Conservation (phyloP, 441 rosid genomes). For the Aquilaria agallochum region DNA sequence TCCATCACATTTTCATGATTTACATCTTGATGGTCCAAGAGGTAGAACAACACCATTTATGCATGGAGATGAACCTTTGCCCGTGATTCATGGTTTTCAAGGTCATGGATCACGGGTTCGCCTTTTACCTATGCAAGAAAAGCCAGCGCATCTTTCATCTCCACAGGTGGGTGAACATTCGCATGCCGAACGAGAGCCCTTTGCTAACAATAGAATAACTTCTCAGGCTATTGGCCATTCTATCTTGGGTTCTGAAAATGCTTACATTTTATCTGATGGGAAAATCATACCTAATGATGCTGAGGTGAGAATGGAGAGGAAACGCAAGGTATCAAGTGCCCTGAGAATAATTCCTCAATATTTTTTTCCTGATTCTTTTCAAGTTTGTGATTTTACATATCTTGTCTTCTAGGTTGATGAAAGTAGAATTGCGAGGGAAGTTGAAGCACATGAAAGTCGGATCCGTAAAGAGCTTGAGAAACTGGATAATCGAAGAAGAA, state of each 20-base stretch:
- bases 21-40: constrained; percentile 45
- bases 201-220: constrained; percentile 37
- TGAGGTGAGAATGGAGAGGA: constrained; percentile 53
- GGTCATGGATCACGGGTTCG: constrained; percentile 51
- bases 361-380: constrained; percentile 6
- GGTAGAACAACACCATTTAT: constrained; percentile 51
- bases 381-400: constrained; percentile 3
- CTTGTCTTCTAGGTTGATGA: constrained; percentile 58
- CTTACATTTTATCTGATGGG: constrained; percentile 49
- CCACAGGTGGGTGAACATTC: constrained; percentile 49
- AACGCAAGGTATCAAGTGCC: constrained; percentile 59
- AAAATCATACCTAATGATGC: constrained; percentile 49
- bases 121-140: constrained; percentile 58
- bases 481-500: constrained; percentile 67
- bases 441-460: constrained; percentile 64
- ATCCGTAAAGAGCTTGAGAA: constrained; percentile 82
- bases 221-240: constrained; percentile 32
- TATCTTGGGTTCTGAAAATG: constrained; percentile 47
- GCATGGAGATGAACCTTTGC: constrained; percentile 47
- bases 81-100: constrained; percentile 50
- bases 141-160: constrained; percentile 49
- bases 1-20: constrained; percentile 57
- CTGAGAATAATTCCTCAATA: constrained; percentile 11
- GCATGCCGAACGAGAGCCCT: constrained; percentile 44
- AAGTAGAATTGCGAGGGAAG: constrained; percentile 64